These are phyloP conservation scores for Tetrapyrgos nigripes DNA, from an alignment of 1,284 basidiomycete genomes.

Conservation along the genomic window DNA sequence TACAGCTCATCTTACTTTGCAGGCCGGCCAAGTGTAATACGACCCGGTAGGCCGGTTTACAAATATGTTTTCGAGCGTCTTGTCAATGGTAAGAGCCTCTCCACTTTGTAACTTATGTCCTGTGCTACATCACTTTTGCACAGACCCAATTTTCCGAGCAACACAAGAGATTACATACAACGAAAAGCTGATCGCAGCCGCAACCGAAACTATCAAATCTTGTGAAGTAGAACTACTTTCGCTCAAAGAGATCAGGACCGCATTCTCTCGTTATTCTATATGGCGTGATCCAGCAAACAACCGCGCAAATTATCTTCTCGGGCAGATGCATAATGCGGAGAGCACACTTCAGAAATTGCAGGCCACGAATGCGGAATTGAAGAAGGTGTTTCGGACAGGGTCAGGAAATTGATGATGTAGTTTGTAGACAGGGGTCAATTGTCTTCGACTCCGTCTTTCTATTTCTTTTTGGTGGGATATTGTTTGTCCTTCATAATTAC, in stretches of 20 bases:
- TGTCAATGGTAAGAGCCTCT: constrained; percentile 63
- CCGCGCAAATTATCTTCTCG: constrained; percentile 72
- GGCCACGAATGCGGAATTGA: constrained; percentile 70
- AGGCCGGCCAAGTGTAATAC: constrained; percentile 87
- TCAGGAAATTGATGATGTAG: too few relatives aligned
- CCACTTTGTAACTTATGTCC: background rate
- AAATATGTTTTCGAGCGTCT: constrained; percentile 85
- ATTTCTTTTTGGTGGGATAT: background rate
- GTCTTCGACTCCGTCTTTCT: too few relatives aligned
- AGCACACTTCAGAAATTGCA: constrained; percentile 74
- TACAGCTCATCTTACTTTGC: constrained; percentile 6
- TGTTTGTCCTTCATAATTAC: too few relatives aligned
- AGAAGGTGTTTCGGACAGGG: constrained; percentile 56
- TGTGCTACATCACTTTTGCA: background rate
- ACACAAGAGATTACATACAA: constrained; percentile 86
- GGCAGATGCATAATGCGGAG: constrained; percentile 77
- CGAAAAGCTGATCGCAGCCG: constrained; percentile 70
- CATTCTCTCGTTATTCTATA: constrained; percentile 50
- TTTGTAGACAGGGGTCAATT: too few relatives aligned
- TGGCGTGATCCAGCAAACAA: constrained; percentile 62
- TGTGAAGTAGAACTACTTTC: constrained; percentile 81
- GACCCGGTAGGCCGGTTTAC: constrained; percentile 91
- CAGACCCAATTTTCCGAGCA: constrained; percentile 84
- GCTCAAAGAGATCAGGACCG: constrained; percentile 62
- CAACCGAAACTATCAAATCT: constrained; percentile 69